A percentile compares a stretch with the other conserved stretches of the same genome.
Conservation (phyloP, 495 filamentous ascomycete species). For the Elasticomyces elasticus region DNA sequence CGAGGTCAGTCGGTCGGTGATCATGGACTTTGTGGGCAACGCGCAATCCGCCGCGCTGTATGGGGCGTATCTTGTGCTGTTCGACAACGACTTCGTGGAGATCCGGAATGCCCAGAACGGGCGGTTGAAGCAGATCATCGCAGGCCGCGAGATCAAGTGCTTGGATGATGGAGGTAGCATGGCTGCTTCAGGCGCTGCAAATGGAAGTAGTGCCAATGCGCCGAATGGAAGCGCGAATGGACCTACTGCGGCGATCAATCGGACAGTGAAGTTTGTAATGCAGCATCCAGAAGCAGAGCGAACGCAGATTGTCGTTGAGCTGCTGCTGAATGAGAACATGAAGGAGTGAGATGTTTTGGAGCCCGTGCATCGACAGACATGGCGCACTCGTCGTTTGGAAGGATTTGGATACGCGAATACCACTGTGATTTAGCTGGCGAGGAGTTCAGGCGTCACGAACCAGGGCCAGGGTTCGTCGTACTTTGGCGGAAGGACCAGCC, state of each 20-base stretch:
- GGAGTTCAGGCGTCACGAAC: neutral
- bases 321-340: constrained; percentile 72
- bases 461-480: neutral
- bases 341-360: constrained; percentile 17
- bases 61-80: constrained; percentile 37
- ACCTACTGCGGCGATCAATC: constrained; percentile 24
- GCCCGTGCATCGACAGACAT: neutral
- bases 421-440: neutral
- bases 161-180: constrained; percentile 60
- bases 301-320: constrained; percentile 78
- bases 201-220: neutral
- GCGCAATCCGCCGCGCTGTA: constrained; percentile 79
- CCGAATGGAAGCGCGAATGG: constrained; percentile 19
- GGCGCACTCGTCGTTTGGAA: neutral
- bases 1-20: constrained; percentile 79
- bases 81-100: constrained; percentile 86
- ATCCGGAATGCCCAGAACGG: constrained; percentile 96
- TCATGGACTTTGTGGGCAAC: constrained; percentile 95
- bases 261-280: constrained; percentile 88
- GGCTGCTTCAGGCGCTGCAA: constrained; percentile 38
- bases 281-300: constrained; percentile 78
- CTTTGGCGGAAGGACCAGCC: neutral
- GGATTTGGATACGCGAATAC: neutral
- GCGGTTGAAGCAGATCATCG: constrained; percentile 83
- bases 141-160: constrained; percentile 74